These are phyloP conservation scores for Pneumocystis wakefieldiae DNA, from an alignment of 1,139 yeast genomes.

Conservation along the genomic window DNA sequence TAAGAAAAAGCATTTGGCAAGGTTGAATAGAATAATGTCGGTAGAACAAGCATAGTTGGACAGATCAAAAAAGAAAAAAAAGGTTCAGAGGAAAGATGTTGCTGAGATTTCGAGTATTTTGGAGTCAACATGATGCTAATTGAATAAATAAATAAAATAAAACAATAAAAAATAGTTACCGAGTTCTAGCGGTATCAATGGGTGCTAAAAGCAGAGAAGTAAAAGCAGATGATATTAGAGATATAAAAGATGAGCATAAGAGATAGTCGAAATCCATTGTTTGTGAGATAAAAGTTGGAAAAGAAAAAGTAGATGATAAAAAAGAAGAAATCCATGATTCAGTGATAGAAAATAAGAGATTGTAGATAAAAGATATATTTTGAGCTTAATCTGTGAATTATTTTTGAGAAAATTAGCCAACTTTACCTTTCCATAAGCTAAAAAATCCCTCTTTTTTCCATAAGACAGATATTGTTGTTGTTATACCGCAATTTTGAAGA, in stretches of 20 bases:
- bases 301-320: slow-evolving; percentile 60
- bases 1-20: slow-evolving; percentile 48
- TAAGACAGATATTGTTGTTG: slow-evolving; percentile 57
- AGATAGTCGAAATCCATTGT: slow-evolving; percentile 72
- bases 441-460: slow-evolving; percentile 65
- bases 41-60: slow-evolving; percentile 41
- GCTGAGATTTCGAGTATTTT: slow-evolving; percentile 27
- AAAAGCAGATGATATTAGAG: slow-evolving; percentile 55
- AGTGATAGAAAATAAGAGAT: slow-evolving; percentile 58
- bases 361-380: slow-evolving; percentile 69
- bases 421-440: slow-evolving; percentile 49
- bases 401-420: background rate
- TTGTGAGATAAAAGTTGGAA: slow-evolving; percentile 88
- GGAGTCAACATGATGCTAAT: slow-evolving; percentile 31
- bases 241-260: slow-evolving; percentile 46
- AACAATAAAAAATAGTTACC: slow-evolving; percentile 17
- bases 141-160: slow-evolving; percentile 33
- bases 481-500: slow-evolving; percentile 9
- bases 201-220: slow-evolving; percentile 73
- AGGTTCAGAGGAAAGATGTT: slow-evolving; percentile 24
- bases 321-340: slow-evolving; percentile 91
- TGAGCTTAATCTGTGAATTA: slow-evolving; percentile 32
- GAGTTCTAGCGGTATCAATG: slow-evolving; percentile 62
- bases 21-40: slow-evolving; percentile 48
- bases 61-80: slow-evolving; percentile 20